Conservation (phyloP, 352 stramenopile species). For the Phytophthora hibernalis region DNA sequence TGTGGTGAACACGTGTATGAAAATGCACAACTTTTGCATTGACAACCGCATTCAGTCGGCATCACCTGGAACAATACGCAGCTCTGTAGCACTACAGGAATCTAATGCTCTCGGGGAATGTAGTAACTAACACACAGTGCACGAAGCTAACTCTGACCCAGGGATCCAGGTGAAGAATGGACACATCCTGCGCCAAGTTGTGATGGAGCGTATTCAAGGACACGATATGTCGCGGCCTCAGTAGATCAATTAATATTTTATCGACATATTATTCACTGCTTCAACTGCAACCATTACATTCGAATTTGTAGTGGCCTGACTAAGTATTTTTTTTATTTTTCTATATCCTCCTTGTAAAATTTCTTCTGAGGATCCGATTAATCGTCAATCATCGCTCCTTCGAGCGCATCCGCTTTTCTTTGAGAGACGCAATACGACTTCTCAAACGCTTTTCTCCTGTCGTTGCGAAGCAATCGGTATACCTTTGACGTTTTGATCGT, state of each 20-base stretch:
- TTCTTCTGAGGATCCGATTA: no score
- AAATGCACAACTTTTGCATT: conserved; percentile 32
- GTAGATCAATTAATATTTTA: no score
- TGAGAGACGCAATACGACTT: background rate
- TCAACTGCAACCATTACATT: no score
- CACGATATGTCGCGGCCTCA: conserved; percentile 3
- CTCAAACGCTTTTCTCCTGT: background rate
- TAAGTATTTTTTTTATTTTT: no score
- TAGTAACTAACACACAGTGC: no score
- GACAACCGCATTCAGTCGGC: conserved; percentile 9
- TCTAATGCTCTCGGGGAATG: background rate
- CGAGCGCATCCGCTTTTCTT: background rate
- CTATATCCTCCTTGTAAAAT: no score
- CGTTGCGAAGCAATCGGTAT: background rate
- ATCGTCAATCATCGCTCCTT: background rate
- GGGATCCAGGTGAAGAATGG: conserved; percentile 7
- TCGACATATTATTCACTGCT: no score
- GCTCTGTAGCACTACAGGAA: background rate
- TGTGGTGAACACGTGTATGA: conserved; percentile 18
- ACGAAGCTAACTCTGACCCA: no score
- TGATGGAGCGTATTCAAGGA: conserved; percentile 7
- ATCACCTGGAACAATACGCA: background rate
- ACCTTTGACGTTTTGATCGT: background rate
- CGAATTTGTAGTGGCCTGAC: no score
- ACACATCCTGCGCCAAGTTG: conserved; percentile 2